A percentile compares a stretch with the other conserved stretches of the same genome.
Evolutionary conservation across 2,329 filamentous ascomycete species (phyloP).

Genomic region (Penicillium sp.): DNA sequence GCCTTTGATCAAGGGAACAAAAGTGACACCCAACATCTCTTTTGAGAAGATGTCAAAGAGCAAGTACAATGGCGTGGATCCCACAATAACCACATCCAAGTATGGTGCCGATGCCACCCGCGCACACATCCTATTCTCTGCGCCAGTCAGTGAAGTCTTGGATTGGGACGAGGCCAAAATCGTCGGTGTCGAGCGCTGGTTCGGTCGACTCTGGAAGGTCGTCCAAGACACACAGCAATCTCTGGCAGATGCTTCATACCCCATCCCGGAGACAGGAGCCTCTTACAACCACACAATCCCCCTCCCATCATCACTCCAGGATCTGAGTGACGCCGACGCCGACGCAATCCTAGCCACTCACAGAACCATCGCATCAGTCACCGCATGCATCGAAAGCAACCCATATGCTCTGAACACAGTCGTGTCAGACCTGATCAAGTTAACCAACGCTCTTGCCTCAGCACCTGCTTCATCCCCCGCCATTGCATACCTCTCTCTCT

Average conservation of each 20-base stretch:
- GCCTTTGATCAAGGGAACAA: constrained; percentile 65
- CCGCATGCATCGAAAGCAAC: constrained; percentile 66
- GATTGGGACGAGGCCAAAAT: constrained; percentile 89
- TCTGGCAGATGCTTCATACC: constrained; percentile 24
- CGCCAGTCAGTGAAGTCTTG: constrained; percentile 77
- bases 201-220: constrained; percentile 66
- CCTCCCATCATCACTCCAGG: constrained; percentile 30
- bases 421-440: constrained; percentile 77
- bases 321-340: constrained; percentile 38
- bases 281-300: constrained; percentile 24
- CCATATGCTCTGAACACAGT: constrained; percentile 81
- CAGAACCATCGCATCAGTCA: constrained; percentile 66
- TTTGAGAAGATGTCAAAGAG: constrained; percentile 97
- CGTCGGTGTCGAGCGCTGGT: constrained; percentile 77
- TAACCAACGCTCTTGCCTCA: constrained; percentile 69
- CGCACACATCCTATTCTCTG: constrained; percentile 86
- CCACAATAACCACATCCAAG: constrained; percentile 67
- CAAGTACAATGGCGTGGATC: constrained; percentile 89
- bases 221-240: constrained; percentile 43
- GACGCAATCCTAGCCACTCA: constrained; percentile 68
- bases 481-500: constrained; percentile 48
- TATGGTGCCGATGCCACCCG: constrained; percentile 83
- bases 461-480: constrained; percentile 44
- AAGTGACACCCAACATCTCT: constrained; percentile 60
- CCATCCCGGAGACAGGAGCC: constrained; percentile 19